A percentile compares a stretch with the other conserved stretches of the same genome.
Conservation (phyloP, 2,329 filamentous ascomycete genomes). For the Aspergillus glaucus region DNA sequence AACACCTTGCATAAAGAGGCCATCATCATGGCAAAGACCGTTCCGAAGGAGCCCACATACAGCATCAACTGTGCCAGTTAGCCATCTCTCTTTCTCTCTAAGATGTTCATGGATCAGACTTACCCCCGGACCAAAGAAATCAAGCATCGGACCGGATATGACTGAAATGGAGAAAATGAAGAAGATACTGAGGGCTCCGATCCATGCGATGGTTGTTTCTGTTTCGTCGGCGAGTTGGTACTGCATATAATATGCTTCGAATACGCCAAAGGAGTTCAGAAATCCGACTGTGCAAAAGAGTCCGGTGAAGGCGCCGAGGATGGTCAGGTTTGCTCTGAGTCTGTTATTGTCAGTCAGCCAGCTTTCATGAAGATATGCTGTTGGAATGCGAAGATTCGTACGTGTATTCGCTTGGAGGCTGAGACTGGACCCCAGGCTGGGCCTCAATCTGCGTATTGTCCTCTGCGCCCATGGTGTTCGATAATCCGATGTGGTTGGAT, state of each 20-base stretch:
- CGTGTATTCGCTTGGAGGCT: constrained; percentile 20
- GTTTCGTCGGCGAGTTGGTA: constrained; percentile 19
- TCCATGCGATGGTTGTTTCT: constrained; percentile 28
- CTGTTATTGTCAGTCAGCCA: constrained; percentile 8
- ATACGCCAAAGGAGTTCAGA: constrained; percentile 32
- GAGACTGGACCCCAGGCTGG: not conserved
- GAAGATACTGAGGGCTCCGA: constrained; percentile 27
- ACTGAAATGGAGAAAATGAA: constrained; percentile 25
- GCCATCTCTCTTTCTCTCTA: not conserved
- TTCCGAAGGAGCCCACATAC: constrained; percentile 20
- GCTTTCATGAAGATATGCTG: not conserved
- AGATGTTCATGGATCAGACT: not conserved
- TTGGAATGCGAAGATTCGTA: constrained; percentile 1
- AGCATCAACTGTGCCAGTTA: constrained; percentile 19
- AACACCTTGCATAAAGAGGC: constrained; percentile 30
- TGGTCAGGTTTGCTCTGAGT: constrained; percentile 18
- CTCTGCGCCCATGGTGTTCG: not conserved
- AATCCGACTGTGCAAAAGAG: constrained; percentile 35
- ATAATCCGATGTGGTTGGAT: not conserved
- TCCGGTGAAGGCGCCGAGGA: constrained; percentile 24
- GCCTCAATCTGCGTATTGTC: not conserved
- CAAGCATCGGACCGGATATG: constrained; percentile 23
- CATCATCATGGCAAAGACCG: constrained; percentile 31
- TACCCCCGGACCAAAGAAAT: constrained; percentile 26
- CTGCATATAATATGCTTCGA: constrained; percentile 27